These are phyloP conservation scores for Schwanniomyces polymorphus DNA, from an alignment of 805 yeast species.

Conservation along the genomic window DNA sequence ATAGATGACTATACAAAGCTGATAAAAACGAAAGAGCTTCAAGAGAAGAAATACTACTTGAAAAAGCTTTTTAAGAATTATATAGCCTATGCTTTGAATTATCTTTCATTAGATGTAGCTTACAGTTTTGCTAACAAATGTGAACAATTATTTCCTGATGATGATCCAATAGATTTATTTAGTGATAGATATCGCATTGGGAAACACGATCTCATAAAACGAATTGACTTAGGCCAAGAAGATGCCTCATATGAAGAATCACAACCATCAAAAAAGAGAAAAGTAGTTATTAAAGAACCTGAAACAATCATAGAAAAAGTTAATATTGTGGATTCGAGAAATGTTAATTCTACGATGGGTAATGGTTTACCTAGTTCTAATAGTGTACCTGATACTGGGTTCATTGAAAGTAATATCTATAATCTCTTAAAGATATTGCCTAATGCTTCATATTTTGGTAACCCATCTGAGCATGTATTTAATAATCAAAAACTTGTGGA, in stretches of 20 bases:
- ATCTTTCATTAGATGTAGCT: slow-evolving; percentile 70
- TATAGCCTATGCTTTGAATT: slow-evolving; percentile 65
- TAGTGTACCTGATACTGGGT: slow-evolving; percentile 16
- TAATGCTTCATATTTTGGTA: slow-evolving; percentile 54
- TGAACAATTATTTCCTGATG: slow-evolving; percentile 64
- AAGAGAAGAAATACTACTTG: slow-evolving; percentile 23
- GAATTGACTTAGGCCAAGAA: slow-evolving; percentile 34
- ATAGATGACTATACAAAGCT: slow-evolving; percentile 50
- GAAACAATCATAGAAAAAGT: slow-evolving; percentile 6
- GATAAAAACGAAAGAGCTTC: slow-evolving; percentile 14
- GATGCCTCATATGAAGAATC: slow-evolving; percentile 12
- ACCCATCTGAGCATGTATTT: slow-evolving; percentile 48
- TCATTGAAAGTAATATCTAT: slow-evolving; percentile 33
- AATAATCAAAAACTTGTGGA: slow-evolving; percentile 54
- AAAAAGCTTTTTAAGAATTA: slow-evolving; percentile 44
- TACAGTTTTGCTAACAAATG: slow-evolving; percentile 66
- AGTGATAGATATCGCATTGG: slow-evolving; percentile 40
- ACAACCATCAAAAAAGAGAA: slow-evolving; percentile 11
- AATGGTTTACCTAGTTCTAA: not conserved
- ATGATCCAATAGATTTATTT: slow-evolving; percentile 39
- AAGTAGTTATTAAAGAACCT: slow-evolving; percentile 3
- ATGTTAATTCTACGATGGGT: not conserved
- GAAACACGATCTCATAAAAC: slow-evolving; percentile 34
- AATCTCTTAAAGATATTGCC: slow-evolving; percentile 60
- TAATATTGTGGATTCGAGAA: not conserved